phyloP scores from a whole-genome alignment of 2,329 filamentous ascomycete genomes.

The Alternaria tenuissima region DNA sequence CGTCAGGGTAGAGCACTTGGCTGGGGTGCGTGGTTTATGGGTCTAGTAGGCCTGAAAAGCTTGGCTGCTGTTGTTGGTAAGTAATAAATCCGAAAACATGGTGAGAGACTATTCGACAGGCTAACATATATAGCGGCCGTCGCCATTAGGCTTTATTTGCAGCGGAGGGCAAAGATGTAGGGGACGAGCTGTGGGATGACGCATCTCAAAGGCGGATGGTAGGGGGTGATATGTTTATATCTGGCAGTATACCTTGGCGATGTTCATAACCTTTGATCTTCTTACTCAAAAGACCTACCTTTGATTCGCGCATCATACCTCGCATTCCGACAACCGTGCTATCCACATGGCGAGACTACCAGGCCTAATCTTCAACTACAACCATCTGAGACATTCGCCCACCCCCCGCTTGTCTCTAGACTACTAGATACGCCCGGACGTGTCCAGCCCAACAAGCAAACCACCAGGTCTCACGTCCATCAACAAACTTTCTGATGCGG shows the following conservation, averaged over 20 bases:
- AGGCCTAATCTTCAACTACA: not conserved
- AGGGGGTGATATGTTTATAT: not conserved
- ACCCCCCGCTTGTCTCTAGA: not conserved
- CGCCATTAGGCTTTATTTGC: conserved; percentile 13
- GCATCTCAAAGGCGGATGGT: not conserved
- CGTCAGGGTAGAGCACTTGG: conserved; percentile 57
- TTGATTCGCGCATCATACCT: not conserved
- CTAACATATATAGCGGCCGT: conserved; percentile 13
- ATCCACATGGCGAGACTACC: not conserved
- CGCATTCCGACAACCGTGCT: not conserved
- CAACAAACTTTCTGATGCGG: not conserved
- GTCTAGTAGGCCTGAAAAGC: conserved; percentile 41
- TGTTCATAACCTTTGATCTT: not conserved
- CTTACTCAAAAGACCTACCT: not conserved
- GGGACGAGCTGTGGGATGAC: not conserved
- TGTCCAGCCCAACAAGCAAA: not conserved
- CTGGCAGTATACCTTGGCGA: not conserved
- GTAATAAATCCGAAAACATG: conserved; percentile 33
- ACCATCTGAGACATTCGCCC: not conserved
- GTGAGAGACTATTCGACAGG: not conserved
- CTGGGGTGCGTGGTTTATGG: conserved; percentile 46
- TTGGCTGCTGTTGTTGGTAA: conserved; percentile 44
- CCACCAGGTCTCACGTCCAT: not conserved
- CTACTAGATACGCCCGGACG: not conserved
- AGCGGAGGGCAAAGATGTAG: conserved; percentile 14